These are phyloP conservation scores for Prosopis cineraria DNA, from an alignment of 306 rosid species.

Conservation along the genomic window DNA sequence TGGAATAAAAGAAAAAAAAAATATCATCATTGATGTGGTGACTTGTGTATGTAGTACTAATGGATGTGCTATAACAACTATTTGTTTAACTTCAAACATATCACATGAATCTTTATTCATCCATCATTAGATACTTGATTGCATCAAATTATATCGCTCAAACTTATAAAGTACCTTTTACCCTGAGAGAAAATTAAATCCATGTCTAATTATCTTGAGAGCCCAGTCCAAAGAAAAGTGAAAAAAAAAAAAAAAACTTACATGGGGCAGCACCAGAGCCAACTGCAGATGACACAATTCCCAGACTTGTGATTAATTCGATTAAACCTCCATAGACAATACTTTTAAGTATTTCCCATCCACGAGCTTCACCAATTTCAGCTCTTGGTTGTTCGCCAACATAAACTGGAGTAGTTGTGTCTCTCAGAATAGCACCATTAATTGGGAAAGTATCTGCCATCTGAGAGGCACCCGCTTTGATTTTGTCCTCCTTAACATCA, in stretches of 20 bases:
- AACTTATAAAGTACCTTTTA: not conserved
- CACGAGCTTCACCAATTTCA: constrained; percentile 34
- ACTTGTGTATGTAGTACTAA: not conserved
- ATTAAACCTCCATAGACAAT: constrained; percentile 79
- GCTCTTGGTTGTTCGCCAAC: constrained; percentile 21
- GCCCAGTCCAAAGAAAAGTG: not conserved
- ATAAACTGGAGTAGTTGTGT: not conserved
- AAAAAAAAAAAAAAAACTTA: constrained; percentile 27
- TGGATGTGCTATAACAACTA: not conserved
- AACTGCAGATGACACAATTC: constrained; percentile 83
- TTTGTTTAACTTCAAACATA: not conserved
- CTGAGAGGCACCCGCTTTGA: constrained; percentile 19
- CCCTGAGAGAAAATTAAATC: not conserved
- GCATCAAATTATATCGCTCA: not conserved
- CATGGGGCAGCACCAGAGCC: constrained; percentile 72
- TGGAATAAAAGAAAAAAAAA: not conserved
- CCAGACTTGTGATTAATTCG: constrained; percentile 79
- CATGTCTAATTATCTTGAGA: not conserved
- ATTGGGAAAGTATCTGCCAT: constrained; percentile 17
- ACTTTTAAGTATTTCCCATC: constrained; percentile 66
- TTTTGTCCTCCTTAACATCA: constrained; percentile 16
- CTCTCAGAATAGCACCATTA: constrained; percentile 20
- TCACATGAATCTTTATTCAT: not conserved
- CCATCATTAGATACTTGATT: not conserved
- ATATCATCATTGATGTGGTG: not conserved